Conservation (phyloP, 345 rosid genomes). For the Eutrema heterophyllum region DNA sequence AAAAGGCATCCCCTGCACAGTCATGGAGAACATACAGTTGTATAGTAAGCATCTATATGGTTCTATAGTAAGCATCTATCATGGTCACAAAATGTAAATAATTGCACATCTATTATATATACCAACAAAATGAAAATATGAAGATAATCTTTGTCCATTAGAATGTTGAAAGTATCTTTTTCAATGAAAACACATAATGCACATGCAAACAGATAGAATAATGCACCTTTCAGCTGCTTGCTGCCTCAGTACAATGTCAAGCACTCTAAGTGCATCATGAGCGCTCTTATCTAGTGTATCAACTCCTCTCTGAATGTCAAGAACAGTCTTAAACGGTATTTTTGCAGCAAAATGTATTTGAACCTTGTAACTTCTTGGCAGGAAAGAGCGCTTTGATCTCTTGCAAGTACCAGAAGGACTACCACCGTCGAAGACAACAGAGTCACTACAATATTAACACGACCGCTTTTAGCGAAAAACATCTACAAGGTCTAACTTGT, state of each 20-base stretch:
- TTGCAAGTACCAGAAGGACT: constrained; percentile 39
- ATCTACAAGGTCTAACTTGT: constrained; percentile 11
- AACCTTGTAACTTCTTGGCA: constrained; percentile 51
- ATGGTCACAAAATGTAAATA: constrained; percentile 1
- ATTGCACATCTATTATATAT: background rate
- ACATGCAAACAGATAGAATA: constrained; percentile 1
- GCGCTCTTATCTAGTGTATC: constrained; percentile 36
- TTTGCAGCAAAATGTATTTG: constrained; percentile 53
- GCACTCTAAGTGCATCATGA: constrained; percentile 78
- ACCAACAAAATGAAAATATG: constrained; percentile 10
- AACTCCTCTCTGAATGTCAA: constrained; percentile 43
- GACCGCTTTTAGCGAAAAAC: background rate
- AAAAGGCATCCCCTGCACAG: constrained; percentile 72
- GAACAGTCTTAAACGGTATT: constrained; percentile 54
- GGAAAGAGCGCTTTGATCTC: constrained; percentile 53
- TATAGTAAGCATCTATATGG: constrained; percentile 16
- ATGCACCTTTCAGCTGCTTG: constrained; percentile 66
- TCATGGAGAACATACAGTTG: too few species aligned
- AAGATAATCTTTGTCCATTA: background rate
- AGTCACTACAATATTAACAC: constrained; percentile 27
- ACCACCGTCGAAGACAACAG: constrained; percentile 32
- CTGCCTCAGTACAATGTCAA: constrained; percentile 76
- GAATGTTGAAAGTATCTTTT: background rate
- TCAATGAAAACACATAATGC: background rate
- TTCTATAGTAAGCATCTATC: constrained; percentile 14